Conservation (phyloP, 345 rosid genomes). For the Corchorus capsularis region DNA sequence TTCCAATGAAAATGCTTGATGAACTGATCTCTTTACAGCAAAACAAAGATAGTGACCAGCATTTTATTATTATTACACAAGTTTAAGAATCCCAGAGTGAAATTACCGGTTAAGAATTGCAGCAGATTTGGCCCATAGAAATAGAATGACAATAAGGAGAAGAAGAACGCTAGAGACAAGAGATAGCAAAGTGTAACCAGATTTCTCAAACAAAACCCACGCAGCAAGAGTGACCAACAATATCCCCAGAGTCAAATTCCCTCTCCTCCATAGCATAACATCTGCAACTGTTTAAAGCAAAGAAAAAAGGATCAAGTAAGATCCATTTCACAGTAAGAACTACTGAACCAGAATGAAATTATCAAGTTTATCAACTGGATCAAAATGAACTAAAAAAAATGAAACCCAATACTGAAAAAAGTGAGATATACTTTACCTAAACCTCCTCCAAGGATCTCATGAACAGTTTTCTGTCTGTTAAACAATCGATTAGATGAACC, state of each 20-base stretch:
- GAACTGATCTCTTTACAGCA: no score
- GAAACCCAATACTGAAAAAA: background rate
- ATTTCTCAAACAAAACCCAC: slow-evolving; percentile 89
- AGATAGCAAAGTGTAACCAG: slow-evolving; percentile 81
- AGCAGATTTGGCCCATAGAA: slow-evolving; percentile 98
- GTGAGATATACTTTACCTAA: slow-evolving; percentile 47
- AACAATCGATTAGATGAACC: slow-evolving; percentile 61
- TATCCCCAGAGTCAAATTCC: slow-evolving; percentile 63
- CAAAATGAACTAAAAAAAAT: background rate
- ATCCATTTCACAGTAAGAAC: slow-evolving; percentile 1
- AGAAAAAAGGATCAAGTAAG: background rate
- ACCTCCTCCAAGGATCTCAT: slow-evolving; percentile 86
- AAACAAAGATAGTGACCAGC: background rate
- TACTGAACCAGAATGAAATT: background rate
- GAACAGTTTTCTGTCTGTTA: slow-evolving; percentile 63
- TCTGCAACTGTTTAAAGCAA: slow-evolving; percentile 71
- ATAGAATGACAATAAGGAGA: slow-evolving; percentile 74
- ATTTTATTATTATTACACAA: no score
- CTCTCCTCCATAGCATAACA: slow-evolving; percentile 84
- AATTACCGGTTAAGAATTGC: slow-evolving; percentile 83
- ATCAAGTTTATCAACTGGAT: background rate
- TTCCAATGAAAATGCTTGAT: background rate
- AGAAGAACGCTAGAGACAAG: slow-evolving; percentile 86
- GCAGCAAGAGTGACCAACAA: slow-evolving; percentile 66
- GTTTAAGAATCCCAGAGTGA: no score